Evolutionary conservation across 805 yeast genomes (phyloP), one percentile per base, ranked within the genome.

Genomic region (Pichia membranifaciens): DNA sequence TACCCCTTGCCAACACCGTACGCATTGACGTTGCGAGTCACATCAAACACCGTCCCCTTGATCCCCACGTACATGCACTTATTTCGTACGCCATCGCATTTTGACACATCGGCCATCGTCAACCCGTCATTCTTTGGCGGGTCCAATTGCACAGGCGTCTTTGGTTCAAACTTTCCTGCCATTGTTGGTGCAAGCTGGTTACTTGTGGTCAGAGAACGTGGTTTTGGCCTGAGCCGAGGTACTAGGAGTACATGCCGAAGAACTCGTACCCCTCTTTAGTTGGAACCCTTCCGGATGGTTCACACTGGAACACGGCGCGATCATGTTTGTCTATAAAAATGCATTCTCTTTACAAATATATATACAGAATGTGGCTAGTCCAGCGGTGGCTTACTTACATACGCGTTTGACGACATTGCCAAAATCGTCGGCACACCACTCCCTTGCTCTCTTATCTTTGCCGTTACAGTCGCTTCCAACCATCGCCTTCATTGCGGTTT

Each of bases 1-100:
- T 87, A 88, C 20, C 82, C 80, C 50, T 79, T 76, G 0, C 89
- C 90, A 3, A 83, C 82, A 0, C 95, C 96, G 60, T 87, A 87
- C 35, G 81, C 82, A 15, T 74, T 77, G 12, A 62, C 55, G 58
- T 87, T 87, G 40, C 68, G 60, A 0, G 86, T 75, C 9, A 88
- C 96, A 58, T 87, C 96, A 61, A 86, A 88, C 10, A 88, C 78
- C 2, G 72, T 72, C 18, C 95, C 93, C 51, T 81, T 80, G 56
- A 87, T 81, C 7, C 81, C 93, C 17, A 87, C 84, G 63, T 81
- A 87, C 53, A 85, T 74, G 13, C 54, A 49, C 13, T 49, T 47
- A 49, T 74, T 65, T 7, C 29, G 21, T 40, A 44, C 52, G 3
- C 66, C 67, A 31, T 61, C 55, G 31, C 54, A 54, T 35, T 49